Evolutionary conservation across 148 eudicot genomes (phyloP).

Genomic region (Camellia lanceoleosa): DNA sequence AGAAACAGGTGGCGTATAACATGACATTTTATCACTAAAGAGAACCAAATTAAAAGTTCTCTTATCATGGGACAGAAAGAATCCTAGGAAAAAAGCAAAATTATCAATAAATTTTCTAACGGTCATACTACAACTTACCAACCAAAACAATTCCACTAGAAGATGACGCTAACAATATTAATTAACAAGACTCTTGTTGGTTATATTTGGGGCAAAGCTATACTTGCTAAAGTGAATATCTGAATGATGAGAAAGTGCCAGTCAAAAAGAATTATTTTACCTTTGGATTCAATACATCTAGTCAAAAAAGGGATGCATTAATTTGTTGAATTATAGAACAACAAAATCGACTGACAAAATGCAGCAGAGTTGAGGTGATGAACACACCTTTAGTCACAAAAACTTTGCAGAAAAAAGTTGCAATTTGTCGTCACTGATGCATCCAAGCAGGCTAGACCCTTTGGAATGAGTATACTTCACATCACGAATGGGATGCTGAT

Average conservation of each 20-base stretch:
- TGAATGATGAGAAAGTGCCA: no score
- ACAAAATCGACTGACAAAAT: no score
- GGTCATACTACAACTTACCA: no score
- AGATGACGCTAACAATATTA: background rate
- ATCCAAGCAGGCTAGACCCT: conserved; percentile 31
- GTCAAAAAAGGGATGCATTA: no score
- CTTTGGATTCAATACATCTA: no score
- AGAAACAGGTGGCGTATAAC: no score
- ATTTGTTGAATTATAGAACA: no score
- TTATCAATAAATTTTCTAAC: no score
- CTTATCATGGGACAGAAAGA: background rate
- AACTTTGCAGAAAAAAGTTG: conserved; percentile 34
- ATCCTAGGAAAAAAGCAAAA: background rate
- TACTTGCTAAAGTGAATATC: background rate
- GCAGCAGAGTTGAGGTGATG: background rate
- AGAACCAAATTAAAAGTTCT: background rate
- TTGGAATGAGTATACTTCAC: conserved; percentile 26
- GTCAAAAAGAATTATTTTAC: no score
- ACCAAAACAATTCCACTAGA: background rate
- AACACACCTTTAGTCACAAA: conserved; percentile 26
- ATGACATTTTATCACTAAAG: background rate
- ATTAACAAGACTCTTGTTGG: background rate
- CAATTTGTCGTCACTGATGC: conserved; percentile 37
- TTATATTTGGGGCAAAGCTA: background rate
- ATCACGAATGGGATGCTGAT: conserved; percentile 36